Base-by-base conservation (phyloP, 331 rosid genomes). In the Saraca asoca region DNA sequence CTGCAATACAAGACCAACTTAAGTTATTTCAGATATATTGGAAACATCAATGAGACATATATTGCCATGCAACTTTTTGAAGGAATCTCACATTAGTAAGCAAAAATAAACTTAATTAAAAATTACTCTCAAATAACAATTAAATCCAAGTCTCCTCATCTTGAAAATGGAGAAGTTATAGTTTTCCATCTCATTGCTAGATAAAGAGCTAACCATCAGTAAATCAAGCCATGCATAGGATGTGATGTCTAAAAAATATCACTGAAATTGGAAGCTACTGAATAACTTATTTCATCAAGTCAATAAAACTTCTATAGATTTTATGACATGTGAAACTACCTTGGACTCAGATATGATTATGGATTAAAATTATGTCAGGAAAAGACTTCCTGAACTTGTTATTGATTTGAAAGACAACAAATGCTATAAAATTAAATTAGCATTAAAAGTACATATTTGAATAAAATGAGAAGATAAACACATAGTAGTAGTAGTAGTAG, bases 1-100 rank as follows among this genome's bases (percentile, higher is more conserved):
- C 88, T 83, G 87, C 75, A 72, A 71, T 7, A 63, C 15, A 75
- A 76, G 37, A 76, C 31, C 29, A 52, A 58, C 56, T 56, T 44
- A 63, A 53, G 53, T 56, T 24, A 57, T 78, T 76, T 51, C 64
- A 66, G 75, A n/a, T 29, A 13, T 17, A 13, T 37, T 9, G 7
- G n/a, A 19, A 70, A 5, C 64, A 71, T 71, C 58, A 71, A 62
- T 50, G 64, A 72, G 66, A 71, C 55, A 64, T 20, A 51, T 46
- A 66, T 48, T 55, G 35, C 46, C 37, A 24, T n/a, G 54, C 50
- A 60, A 72, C 65, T 51, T 42, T 48, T 55, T 51, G 46, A 64
- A 49, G 17, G 55, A 62, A 45, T n/a, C 56, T 54, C 24, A 41
- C 41, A 20, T 9, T 55, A 37, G 39, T 9, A 19, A 48, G 1